These are phyloP conservation scores for Zymoseptoria ardabiliae DNA, from an alignment of 2,329 filamentous ascomycete species.

Conservation along the genomic window DNA sequence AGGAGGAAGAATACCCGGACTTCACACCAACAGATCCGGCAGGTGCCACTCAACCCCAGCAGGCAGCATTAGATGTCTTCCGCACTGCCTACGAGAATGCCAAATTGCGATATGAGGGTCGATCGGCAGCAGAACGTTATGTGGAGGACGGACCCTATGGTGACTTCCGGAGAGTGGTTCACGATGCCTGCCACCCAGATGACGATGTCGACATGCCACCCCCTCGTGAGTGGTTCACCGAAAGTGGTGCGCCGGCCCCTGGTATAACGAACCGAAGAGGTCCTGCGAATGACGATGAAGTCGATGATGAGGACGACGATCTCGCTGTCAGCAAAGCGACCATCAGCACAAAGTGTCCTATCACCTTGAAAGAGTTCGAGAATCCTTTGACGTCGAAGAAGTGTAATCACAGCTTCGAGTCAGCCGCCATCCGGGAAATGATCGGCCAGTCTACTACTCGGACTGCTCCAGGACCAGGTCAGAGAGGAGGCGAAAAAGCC, in stretches of 20 bases:
- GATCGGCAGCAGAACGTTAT: constrained; percentile 42
- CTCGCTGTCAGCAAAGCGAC: constrained; percentile 58
- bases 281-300: constrained; percentile 26
- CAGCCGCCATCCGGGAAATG: constrained; percentile 53
- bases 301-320: constrained; percentile 57
- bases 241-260: constrained; percentile 40
- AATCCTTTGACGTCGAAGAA: constrained; percentile 60
- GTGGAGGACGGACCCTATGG: constrained; percentile 53
- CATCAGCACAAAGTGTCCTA: constrained; percentile 60
- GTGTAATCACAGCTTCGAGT: constrained; percentile 69
- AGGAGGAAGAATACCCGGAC: constrained; percentile 34
- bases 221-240: constrained; percentile 55
- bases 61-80: constrained; percentile 33
- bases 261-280: constrained; percentile 30
- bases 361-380: constrained; percentile 57
- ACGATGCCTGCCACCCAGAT: constrained; percentile 52
- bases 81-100: constrained; percentile 32
- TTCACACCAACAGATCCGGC: constrained; percentile 35
- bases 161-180: constrained; percentile 54
- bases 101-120: constrained; percentile 38
- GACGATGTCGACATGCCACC: constrained; percentile 48
- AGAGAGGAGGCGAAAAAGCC: constrained; percentile 20
- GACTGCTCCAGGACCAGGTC: constrained; percentile 8
- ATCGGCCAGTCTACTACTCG: constrained; percentile 25
- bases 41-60: constrained; percentile 29